Evolutionary conservation across 1,139 yeast genomes (phyloP).

Genomic region (Suhomyces coccinellae): DNA sequence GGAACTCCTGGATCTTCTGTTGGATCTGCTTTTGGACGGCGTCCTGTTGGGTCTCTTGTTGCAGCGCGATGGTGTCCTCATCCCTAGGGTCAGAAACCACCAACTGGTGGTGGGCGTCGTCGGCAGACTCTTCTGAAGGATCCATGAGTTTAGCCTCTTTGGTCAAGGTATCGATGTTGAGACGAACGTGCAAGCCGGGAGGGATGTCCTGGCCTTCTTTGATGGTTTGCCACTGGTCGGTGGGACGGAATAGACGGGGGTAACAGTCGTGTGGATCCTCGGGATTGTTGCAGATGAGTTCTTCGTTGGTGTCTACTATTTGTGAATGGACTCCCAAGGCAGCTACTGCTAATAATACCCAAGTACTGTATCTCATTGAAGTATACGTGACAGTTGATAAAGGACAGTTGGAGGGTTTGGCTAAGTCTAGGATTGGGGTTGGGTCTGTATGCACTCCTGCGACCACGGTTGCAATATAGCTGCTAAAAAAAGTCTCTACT

Average conservation of each 20-base stretch:
- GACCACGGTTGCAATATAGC: not conserved
- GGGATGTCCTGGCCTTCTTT: conserved; percentile 73
- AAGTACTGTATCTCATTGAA: conserved; percentile 4
- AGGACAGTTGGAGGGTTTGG: not conserved
- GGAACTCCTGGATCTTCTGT: conserved; percentile 18
- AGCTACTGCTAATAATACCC: conserved; percentile 2
- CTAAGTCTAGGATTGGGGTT: not conserved
- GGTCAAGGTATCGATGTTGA: conserved; percentile 65
- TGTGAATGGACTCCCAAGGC: conserved; percentile 9
- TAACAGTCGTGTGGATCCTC: conserved; percentile 56
- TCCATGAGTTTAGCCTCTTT: conserved; percentile 66
- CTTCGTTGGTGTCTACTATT: conserved; percentile 16
- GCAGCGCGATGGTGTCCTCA: conserved; percentile 16
- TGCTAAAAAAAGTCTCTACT: not conserved
- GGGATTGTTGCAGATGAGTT: conserved; percentile 48
- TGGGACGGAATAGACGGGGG: conserved; percentile 61
- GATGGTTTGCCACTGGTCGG: conserved; percentile 66
- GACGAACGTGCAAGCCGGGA: conserved; percentile 71
- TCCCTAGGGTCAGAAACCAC: conserved; percentile 16
- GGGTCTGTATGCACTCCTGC: not conserved
- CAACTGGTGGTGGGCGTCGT: conserved; percentile 14
- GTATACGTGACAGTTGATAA: not conserved
- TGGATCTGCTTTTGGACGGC: conserved; percentile 13
- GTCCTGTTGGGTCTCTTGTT: conserved; percentile 13
- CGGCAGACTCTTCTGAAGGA: conserved; percentile 20